phyloP scores from a whole-genome alignment of 768 basidiomycete genomes.

The Lactarius trivialis region DNA sequence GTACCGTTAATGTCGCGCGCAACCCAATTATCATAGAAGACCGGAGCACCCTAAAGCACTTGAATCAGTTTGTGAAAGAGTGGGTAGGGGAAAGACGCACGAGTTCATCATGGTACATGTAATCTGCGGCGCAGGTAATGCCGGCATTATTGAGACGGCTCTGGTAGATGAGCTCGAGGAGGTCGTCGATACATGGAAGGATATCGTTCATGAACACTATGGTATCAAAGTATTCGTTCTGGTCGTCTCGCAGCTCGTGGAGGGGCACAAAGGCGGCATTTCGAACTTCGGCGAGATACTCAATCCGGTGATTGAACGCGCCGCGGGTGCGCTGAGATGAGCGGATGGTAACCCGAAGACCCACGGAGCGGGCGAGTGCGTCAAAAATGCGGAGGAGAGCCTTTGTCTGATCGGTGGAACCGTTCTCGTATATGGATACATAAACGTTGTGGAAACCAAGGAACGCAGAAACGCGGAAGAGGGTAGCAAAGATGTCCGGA shows the following conservation, averaged over 20 bases:
- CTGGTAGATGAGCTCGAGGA: conserved; percentile 98
- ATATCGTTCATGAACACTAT: conserved; percentile 99
- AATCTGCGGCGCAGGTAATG: conserved; percentile 96
- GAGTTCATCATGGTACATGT: conserved; percentile 98
- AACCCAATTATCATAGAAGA: conserved; percentile 99
- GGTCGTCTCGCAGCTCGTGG: conserved; percentile 85
- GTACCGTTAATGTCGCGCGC: conserved; percentile 98
- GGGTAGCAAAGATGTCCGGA: conserved; percentile 92
- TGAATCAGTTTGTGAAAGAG: background rate
- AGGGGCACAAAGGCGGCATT: conserved; percentile 95
- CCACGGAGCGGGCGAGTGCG: conserved; percentile 82
- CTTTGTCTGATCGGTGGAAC: conserved; percentile 98
- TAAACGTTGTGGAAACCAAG: conserved; percentile 97
- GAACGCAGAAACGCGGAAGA: conserved; percentile 88
- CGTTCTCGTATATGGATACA: conserved; percentile 98
- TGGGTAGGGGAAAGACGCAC: conserved; percentile 35
- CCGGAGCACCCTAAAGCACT: conserved; percentile 57
- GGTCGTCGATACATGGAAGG: conserved; percentile 93
- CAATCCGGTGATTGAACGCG: conserved; percentile 98
- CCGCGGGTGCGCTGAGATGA: conserved; percentile 90
- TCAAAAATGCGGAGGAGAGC: conserved; percentile 93
- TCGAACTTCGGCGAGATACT: conserved; percentile 99
- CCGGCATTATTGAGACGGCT: conserved; percentile 89
- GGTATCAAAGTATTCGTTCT: conserved; percentile 92
- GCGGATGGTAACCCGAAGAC: conserved; percentile 88